Conservation (phyloP, 495 filamentous ascomycete genomes). For the Beverwykella pulmonaria region DNA sequence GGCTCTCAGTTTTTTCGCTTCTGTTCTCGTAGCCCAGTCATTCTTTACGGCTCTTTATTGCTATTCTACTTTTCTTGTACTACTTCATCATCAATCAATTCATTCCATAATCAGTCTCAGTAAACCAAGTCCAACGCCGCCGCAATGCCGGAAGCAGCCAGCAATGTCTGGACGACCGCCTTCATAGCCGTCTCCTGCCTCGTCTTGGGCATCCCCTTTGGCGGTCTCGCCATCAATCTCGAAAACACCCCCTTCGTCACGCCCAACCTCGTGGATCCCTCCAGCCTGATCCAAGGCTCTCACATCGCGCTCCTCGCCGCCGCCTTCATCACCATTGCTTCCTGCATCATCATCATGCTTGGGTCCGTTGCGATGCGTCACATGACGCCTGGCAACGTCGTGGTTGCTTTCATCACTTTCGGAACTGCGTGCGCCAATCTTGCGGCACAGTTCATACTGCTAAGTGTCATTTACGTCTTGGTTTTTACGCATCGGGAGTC, state of each 20-base stretch:
- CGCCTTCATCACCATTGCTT: slow-evolving; percentile 4
- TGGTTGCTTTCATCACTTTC: not conserved
- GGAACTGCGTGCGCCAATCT: not conserved
- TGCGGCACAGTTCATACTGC: slow-evolving; percentile 2
- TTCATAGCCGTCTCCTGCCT: not conserved
- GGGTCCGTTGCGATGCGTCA: slow-evolving; percentile 5
- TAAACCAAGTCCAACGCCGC: not conserved
- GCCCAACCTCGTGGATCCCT: not conserved
- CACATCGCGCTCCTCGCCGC: slow-evolving; percentile 11
- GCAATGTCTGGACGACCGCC: not conserved
- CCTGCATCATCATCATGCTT: slow-evolving; percentile 2
- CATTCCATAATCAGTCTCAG: not conserved
- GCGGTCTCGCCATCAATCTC: not conserved
- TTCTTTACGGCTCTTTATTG: too few species aligned
- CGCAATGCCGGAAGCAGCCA: slow-evolving; percentile 1
- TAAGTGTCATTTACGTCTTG: slow-evolving; percentile 1
- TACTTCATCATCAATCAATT: not conserved
- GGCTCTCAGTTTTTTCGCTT: slow-evolving; percentile 7
- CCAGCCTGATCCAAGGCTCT: not conserved
- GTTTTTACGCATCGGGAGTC: not conserved
- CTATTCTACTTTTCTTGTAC: not conserved
- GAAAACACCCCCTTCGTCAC: not conserved
- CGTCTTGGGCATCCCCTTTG: slow-evolving; percentile 7
- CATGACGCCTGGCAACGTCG: slow-evolving; percentile 2
- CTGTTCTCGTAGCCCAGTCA: not conserved